Evolutionary conservation across 225 moss, liverwort and hornwort species (phyloP), one percentile per base, ranked within the genome.

Genomic region (Sphagnum contortum): DNA sequence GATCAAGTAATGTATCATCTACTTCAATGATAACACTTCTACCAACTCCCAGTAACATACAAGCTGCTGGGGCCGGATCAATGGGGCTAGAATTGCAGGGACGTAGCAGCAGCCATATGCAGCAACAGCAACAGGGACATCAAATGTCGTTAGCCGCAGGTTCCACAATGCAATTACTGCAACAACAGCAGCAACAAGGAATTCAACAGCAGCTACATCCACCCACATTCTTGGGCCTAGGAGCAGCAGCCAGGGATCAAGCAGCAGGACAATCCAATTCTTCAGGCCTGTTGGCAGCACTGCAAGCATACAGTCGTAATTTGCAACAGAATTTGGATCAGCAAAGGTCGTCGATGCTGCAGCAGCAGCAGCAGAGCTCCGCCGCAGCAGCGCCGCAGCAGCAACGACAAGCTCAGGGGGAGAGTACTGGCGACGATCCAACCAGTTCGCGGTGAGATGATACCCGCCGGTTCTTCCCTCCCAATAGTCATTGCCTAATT

Each of bases 81-180:
- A 90, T 92, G 88, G 91, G 91, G 51, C 84, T 98, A 11, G 98
- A 98, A 80, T 83, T 98, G 65, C 96, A 98, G 70, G 88, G 88
- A 29, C 29, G 29, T 29, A 29, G 29, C 29, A 29, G 0, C 45
- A 71, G 96, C 55, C 96, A 92, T 73, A 73, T 93, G 54, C 29
- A 29, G 29, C 29, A 29, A 29, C 29, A 29, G 1, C 29, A 29
- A 29, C 29, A 29, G 29, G 85, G 91, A 47, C 79, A 89, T 64
- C 98, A 93, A 70, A 82, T 93, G 93, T 93, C 93, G 44, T 68
- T 98, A 67, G 90, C 29, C 29, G 29, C 29, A 29, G 29, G 29
- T 29, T 29, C 88, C 69, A 84, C 93, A 60, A 98, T 98, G 98
- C 29, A 29, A 29, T 29, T 29, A 29, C 83, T 98, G 29, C 29